Evolutionary conservation across 371 early-diverging fungal genomes (phyloP).

Genomic region (Apophysomyces trapeziformis): DNA sequence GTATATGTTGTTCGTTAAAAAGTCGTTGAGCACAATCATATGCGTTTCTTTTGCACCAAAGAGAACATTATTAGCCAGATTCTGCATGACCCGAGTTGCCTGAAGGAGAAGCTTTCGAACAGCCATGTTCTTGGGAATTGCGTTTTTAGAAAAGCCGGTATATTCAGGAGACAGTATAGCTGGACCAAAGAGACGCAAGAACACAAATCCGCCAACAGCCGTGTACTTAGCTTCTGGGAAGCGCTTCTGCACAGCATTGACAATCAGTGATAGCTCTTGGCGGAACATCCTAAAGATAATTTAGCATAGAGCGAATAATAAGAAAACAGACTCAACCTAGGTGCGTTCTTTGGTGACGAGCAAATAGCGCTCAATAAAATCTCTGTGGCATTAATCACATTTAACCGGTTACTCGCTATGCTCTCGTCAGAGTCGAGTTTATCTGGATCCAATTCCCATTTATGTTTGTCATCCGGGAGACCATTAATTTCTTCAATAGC

Average conservation of each 20-base stretch:
- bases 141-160: conserved; percentile 48
- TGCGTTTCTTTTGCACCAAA: conserved; percentile 92
- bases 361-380: conserved; percentile 80
- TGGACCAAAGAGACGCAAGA: conserved; percentile 91
- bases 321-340: conserved; percentile 37
- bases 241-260: conserved; percentile 70
- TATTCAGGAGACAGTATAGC: conserved; percentile 87
- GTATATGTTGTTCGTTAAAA: conserved; percentile 72
- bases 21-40: conserved; percentile 84
- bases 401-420: conserved; percentile 66
- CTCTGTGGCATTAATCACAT: conserved; percentile 75
- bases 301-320: background rate
- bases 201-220: conserved; percentile 91
- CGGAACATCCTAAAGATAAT: conserved; percentile 54
- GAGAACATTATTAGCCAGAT: conserved; percentile 91
- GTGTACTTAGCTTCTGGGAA: conserved; percentile 84
- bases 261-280: conserved; percentile 76
- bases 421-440: conserved; percentile 65
- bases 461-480: conserved; percentile 32
- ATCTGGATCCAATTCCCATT: conserved; percentile 83
- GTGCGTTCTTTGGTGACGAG: conserved; percentile 70
- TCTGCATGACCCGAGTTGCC: conserved; percentile 94
- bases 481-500: conserved; percentile 58
- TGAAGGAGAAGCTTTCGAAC: conserved; percentile 83
- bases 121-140: conserved; percentile 56